Base-by-base conservation (phyloP, 164 flowering plant species). In the Aristolochia fimbriata region DNA sequence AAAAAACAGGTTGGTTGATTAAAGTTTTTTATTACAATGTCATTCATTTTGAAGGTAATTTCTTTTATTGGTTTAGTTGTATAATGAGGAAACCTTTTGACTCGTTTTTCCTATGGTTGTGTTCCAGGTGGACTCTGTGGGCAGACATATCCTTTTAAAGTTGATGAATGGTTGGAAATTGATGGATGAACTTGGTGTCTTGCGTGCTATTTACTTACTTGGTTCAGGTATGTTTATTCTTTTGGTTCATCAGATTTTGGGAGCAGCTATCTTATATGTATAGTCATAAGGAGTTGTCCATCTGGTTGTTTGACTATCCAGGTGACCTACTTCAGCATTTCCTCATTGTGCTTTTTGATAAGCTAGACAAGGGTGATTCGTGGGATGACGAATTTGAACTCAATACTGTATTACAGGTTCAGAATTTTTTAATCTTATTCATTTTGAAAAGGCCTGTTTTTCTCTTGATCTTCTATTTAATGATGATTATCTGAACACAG, bases 351-450 rank as follows among this genome's bases (percentile, higher is more conserved):
- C 78, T 88, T 59, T 94, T 88, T 53, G 72, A 76, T 71, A 84
- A 85, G 79, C 82, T 94, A 65, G 96, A 91, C 59, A 86, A 73
- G 66, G 96, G 96, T 65, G 96, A 91, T 57, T 68, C 81, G 6
- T 85, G 83, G 85, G 91, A 88, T 76, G 99, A 91, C 69, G 96
- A 94, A 63, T 94, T 94, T 79, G 99, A 91, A 80, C 76, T 94
- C 73, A 94, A 94, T 67, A 81, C 82, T 1, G 67, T 85, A 67
- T 66, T 94, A 65, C 99, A 93, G 99, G 99, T 90, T 56, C 51
- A 16, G n/a, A 46, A 41, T 59, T 62, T 31, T 62, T 31, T 37
- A 58, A 45, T 31, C 43, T 45, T 51, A 19, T 23, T 27, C 43
- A 14, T 11, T 10, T 10, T 33, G n/a, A 13, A 37, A 55, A 31